Conservation (phyloP, 352 stramenopile species). For the Saprolegnia diclina region DNA sequence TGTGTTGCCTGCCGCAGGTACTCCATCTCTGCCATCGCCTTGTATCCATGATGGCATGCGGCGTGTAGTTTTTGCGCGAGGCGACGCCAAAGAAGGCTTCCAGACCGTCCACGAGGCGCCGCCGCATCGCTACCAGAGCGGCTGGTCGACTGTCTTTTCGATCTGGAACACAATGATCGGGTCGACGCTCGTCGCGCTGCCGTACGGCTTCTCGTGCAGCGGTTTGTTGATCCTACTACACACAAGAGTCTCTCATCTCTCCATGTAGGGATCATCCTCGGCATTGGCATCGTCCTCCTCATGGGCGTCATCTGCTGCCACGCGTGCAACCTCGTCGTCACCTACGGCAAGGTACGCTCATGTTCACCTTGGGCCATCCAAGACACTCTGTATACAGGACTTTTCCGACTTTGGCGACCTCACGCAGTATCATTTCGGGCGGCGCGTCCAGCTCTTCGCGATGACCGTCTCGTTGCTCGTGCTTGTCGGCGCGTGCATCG, state of each 20-base stretch:
- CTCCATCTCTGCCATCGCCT: not conserved
- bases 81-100: slow-evolving; percentile 1
- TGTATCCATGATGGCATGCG: no score
- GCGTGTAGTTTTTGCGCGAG: slow-evolving; percentile 13
- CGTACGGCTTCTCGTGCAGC: slow-evolving; percentile 25
- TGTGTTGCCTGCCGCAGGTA: slow-evolving; percentile 22
- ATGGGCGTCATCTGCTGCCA: slow-evolving; percentile 27
- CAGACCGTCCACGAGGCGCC: not conserved
- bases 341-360: slow-evolving; percentile 20
- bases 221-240: not conserved
- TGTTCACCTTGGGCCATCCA: not conserved
- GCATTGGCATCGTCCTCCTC: slow-evolving; percentile 23
- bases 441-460: not conserved
- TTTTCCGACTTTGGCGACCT: slow-evolving; percentile 24
- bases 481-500: slow-evolving; percentile 24
- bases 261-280: slow-evolving; percentile 16
- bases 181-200: slow-evolving; percentile 27
- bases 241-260: no score
- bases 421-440: slow-evolving; percentile 21
- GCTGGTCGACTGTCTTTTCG: slow-evolving; percentile 26
- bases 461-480: slow-evolving; percentile 21
- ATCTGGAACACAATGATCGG: slow-evolving; percentile 32
- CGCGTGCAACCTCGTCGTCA: slow-evolving; percentile 27
- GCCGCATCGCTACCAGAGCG: slow-evolving; percentile 5
- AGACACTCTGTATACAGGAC: not conserved